A percentile compares a stretch with the other conserved stretches of the same genome.
These are phyloP conservation scores for Phytophthora agathidicida DNA, from an alignment of 352 stramenopile genomes.

Conservation along the genomic window DNA sequence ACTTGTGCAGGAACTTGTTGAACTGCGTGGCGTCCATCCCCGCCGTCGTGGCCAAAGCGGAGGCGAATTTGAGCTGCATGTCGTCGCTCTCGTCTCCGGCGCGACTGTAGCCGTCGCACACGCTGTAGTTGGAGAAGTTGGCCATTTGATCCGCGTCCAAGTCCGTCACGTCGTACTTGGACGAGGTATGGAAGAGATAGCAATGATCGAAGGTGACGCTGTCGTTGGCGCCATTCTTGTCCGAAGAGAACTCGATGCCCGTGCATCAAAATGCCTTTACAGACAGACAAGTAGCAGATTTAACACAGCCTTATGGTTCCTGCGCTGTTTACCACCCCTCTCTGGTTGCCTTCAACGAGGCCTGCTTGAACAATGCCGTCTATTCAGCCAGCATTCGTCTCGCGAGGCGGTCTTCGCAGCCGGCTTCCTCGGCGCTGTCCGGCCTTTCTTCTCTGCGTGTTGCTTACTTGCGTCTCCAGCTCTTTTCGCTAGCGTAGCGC, in stretches of 20 bases:
- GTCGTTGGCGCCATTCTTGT: constrained; percentile 28
- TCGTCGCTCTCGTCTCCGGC: constrained; percentile 32
- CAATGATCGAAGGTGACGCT: constrained; percentile 62
- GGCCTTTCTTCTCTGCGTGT: constrained; percentile 50
- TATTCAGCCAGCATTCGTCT: constrained; percentile 75
- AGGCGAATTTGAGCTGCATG: constrained; percentile 38
- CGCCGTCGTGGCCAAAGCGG: constrained; percentile 41
- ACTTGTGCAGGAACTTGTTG: constrained; percentile 64
- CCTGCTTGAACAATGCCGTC: constrained; percentile 75
- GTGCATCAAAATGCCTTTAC: too few species aligned
- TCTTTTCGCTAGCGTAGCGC: constrained; percentile 33
- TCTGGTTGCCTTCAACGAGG: constrained; percentile 56
- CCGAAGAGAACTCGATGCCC: constrained; percentile 50
- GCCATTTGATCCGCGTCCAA: constrained; percentile 36
- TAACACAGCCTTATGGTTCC: too few species aligned
- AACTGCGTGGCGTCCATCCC: constrained; percentile 60
- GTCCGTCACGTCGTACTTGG: constrained; percentile 50
- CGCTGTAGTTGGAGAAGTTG: constrained; percentile 62
- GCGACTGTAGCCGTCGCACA: constrained; percentile 63
- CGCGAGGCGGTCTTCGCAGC: constrained; percentile 35
- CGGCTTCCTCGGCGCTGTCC: constrained; percentile 43
- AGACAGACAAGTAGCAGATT: too few species aligned
- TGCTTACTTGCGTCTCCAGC: constrained; percentile 37
- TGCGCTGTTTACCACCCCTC: constrained; percentile 63
- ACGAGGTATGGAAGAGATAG: constrained; percentile 77